These are phyloP conservation scores for Trichoderma breve DNA, from an alignment of 2,329 filamentous ascomycete species.

Conservation along the genomic window DNA sequence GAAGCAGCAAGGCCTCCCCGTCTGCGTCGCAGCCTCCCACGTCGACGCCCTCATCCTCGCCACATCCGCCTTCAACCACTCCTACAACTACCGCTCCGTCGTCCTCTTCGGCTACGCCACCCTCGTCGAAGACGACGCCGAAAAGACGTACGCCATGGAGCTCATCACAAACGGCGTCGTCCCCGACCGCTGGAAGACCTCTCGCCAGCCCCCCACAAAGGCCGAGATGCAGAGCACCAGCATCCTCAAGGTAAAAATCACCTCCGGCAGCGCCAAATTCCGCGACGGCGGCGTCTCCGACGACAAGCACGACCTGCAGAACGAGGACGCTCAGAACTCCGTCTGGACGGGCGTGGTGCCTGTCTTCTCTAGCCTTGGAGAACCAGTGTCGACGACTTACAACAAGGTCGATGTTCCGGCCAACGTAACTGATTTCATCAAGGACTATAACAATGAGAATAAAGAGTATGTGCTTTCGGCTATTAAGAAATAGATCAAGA, in stretches of 20 bases:
- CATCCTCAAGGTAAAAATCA: slow-evolving; percentile 67
- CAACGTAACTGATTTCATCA: slow-evolving; percentile 53
- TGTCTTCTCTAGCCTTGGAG: slow-evolving; percentile 61
- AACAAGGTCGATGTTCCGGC: slow-evolving; percentile 62
- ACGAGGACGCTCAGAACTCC: slow-evolving; percentile 39
- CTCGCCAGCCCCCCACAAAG: slow-evolving; percentile 66
- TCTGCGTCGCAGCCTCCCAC: slow-evolving; percentile 70
- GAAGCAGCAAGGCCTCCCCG: slow-evolving; percentile 54
- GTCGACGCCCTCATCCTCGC: slow-evolving; percentile 78
- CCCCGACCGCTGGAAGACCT: slow-evolving; percentile 64
- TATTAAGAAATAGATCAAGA: slow-evolving; percentile 22
- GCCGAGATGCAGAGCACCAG: slow-evolving; percentile 74
- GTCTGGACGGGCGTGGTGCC: slow-evolving; percentile 61
- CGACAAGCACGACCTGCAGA: slow-evolving; percentile 47
- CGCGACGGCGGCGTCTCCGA: slow-evolving; percentile 62
- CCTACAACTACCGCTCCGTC: slow-evolving; percentile 83
- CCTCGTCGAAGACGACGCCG: slow-evolving; percentile 63
- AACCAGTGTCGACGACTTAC: slow-evolving; percentile 58
- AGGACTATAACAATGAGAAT: slow-evolving; percentile 38
- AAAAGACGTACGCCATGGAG: slow-evolving; percentile 76
- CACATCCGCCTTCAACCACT: slow-evolving; percentile 76
- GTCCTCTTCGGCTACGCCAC: slow-evolving; percentile 72
- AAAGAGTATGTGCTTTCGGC: slow-evolving; percentile 31
- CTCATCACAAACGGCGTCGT: slow-evolving; percentile 75
- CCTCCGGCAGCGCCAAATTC: slow-evolving; percentile 73